Base-by-base conservation (phyloP, 176 grass and related monocot genomes). In the Lolium rigidum region DNA sequence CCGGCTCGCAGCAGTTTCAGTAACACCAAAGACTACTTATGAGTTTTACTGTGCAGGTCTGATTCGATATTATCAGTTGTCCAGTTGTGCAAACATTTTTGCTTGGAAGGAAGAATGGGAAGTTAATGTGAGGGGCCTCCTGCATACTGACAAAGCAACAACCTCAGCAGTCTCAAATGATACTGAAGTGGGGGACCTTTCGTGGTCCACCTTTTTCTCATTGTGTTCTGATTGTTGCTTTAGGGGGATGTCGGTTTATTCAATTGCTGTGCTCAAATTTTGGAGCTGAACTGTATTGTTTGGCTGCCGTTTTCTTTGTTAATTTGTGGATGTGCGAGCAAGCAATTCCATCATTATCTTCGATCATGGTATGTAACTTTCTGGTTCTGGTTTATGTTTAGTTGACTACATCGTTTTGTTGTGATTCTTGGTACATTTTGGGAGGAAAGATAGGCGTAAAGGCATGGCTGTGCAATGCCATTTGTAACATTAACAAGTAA, bases 41-140 rank as follows among this genome's bases (percentile, higher is more conserved):
- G 85, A 89, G 82, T 92, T 94, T 95, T 94, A 92, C 92, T 89
- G 89, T 92, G 92, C 90, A 91, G 92, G 83, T 94, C 94, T 94
- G 91, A 92, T 94, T 97, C 72, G 80, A 87, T 92, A 91, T 83
- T 90, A 51, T 85, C 76, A 82, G 82, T 87, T 92, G 80, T 94
- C 86, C 82, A 89, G 88, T 80, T 92, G 92, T 89, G 92, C 90
- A 92, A 90, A 92, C 78, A 88, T 86, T 88, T 93, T 90, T 88
- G 88, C 75, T 86, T 93, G 74, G 79, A 89, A 69, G 82, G 82
- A 74, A 62, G 79, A 83, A 37, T 61, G 54, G 49, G 20, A 80
- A 80, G 77, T 76, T 88, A 35, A 80, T 80, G 69, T 48, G 77
- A 15, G 35, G 35, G 52, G 25, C 63, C 52, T 77, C 74, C 86